These are phyloP conservation scores for Phialophora macrospora DNA, from an alignment of 2,329 filamentous ascomycete species.

Conservation along the genomic window DNA sequence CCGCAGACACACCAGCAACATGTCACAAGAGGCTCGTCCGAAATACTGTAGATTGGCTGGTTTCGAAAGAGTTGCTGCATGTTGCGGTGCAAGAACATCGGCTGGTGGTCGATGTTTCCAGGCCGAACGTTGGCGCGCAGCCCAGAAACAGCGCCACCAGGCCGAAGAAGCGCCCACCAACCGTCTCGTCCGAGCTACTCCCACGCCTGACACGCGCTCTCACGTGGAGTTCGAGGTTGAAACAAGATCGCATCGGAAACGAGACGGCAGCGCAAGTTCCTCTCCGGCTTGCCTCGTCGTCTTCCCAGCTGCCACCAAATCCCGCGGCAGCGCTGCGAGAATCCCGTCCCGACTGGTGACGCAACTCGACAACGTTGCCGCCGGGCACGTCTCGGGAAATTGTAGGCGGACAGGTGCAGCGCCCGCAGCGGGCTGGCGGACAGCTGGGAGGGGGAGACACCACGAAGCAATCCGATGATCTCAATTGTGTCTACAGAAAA, in stretches of 20 bases:
- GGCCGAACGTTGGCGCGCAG: constrained; percentile 32
- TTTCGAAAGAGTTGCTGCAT: constrained; percentile 31
- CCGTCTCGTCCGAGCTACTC: constrained; percentile 26
- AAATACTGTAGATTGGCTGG: constrained; percentile 15
- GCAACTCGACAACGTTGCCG: constrained; percentile 16
- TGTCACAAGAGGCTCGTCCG: constrained; percentile 26
- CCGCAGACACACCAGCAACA: constrained; percentile 32
- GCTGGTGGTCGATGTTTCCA: constrained; percentile 33
- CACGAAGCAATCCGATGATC: constrained; percentile 31
- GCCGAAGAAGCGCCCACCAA: constrained; percentile 38
- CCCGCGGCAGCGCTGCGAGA: constrained; percentile 11
- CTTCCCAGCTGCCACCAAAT: constrained; percentile 23
- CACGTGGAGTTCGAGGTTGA: constrained; percentile 28
- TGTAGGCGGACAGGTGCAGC: constrained; percentile 10
- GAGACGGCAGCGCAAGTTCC: constrained; percentile 19
- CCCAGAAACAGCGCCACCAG: constrained; percentile 36
- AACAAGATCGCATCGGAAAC: constrained; percentile 20
- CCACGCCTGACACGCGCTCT: constrained; percentile 37
- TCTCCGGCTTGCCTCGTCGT: constrained; percentile 31
- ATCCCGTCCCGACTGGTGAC: constrained; percentile 19
- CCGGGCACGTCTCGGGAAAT: constrained; percentile 7
- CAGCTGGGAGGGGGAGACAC: constrained; percentile 29
- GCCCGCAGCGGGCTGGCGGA: constrained; percentile 1
- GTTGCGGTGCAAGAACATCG: constrained; percentile 31
- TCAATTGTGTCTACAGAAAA: constrained; percentile 27